Conservation (phyloP, 164 flowering plant species). For the Vitis rupestris region DNA sequence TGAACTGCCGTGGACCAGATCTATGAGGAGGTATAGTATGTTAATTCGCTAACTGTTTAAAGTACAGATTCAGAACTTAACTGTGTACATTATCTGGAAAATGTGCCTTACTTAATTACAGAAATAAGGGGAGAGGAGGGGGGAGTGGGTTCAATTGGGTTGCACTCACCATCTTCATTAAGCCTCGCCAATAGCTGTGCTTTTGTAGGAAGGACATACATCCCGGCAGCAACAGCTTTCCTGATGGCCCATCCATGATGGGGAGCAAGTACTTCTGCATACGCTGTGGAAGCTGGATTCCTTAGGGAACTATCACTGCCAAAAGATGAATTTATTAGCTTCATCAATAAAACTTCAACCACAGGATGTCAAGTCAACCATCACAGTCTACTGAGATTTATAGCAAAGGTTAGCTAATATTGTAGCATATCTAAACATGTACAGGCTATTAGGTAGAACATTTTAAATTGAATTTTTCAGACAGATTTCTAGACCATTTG, state of each 20-base stretch:
- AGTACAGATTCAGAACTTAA: too few species aligned
- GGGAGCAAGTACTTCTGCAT: constrained; percentile 71
- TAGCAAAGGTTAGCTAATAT: neutral
- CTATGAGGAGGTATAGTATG: too few species aligned
- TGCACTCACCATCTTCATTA: constrained; percentile 72
- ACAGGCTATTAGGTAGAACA: too few species aligned
- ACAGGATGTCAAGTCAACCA: too few species aligned
- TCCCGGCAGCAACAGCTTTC: constrained; percentile 81
- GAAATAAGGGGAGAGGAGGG: neutral
- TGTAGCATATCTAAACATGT: neutral
- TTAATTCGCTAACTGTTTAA: too few species aligned
- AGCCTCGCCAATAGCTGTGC: constrained; percentile 60
- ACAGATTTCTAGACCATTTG: too few species aligned
- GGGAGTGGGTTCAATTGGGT: too few species aligned
- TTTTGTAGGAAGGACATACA: constrained; percentile 80
- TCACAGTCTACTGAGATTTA: too few species aligned
- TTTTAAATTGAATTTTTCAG: too few species aligned
- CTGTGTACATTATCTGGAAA: too few species aligned
- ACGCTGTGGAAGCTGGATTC: constrained; percentile 71
- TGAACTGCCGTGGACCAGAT: too few species aligned
- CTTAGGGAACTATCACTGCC: constrained; percentile 70
- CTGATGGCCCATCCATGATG: constrained; percentile 84
- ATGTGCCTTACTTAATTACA: neutral
- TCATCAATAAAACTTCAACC: neutral
- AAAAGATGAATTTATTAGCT: constrained; percentile 1